These are phyloP conservation scores for Borovskyia barvae DNA, from an alignment of 208 protist species.

Conservation along the genomic window DNA sequence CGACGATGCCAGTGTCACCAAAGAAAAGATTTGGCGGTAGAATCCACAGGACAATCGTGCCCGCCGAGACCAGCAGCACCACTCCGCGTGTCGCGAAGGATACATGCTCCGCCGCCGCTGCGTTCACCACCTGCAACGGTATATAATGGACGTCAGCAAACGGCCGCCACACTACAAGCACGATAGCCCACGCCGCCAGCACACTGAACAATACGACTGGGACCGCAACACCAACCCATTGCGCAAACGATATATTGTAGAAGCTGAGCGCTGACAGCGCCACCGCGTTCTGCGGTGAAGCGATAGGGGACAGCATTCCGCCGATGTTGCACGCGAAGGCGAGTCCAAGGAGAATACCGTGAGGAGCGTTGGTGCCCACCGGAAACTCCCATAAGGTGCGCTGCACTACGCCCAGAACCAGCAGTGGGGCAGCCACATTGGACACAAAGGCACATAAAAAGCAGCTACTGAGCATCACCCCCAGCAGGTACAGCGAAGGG, in stretches of 20 bases:
- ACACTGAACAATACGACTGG: conserved; percentile 75
- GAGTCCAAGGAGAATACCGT: conserved; percentile 89
- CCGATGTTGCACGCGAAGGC: conserved; percentile 94
- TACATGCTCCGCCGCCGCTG: conserved; percentile 44
- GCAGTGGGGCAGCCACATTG: conserved; percentile 89
- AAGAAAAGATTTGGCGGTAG: conserved; percentile 77
- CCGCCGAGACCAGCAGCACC: conserved; percentile 64
- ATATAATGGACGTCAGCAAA: conserved; percentile 84
- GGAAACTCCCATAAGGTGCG: conserved; percentile 88
- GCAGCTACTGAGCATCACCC: conserved; percentile 85
- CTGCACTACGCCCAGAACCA: conserved; percentile 88
- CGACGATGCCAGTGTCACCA: conserved; percentile 92
- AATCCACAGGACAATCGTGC: conserved; percentile 88
- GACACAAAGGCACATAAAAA: conserved; percentile 88
- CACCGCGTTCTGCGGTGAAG: conserved; percentile 93
- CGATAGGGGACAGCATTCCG: conserved; percentile 94
- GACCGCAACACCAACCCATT: conserved; percentile 82
- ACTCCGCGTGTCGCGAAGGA: conserved; percentile 51
- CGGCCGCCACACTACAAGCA: conserved; percentile 88
- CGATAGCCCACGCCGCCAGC: conserved; percentile 63
- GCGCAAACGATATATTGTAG: conserved; percentile 78
- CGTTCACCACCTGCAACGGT: conserved; percentile 81
- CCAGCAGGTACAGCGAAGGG: conserved; percentile 84
- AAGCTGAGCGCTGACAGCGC: conserved; percentile 79
- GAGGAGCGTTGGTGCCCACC: conserved; percentile 68